Base-by-base conservation (phyloP, 352 stramenopile genomes). In the Thalassiosira mediterranea region DNA sequence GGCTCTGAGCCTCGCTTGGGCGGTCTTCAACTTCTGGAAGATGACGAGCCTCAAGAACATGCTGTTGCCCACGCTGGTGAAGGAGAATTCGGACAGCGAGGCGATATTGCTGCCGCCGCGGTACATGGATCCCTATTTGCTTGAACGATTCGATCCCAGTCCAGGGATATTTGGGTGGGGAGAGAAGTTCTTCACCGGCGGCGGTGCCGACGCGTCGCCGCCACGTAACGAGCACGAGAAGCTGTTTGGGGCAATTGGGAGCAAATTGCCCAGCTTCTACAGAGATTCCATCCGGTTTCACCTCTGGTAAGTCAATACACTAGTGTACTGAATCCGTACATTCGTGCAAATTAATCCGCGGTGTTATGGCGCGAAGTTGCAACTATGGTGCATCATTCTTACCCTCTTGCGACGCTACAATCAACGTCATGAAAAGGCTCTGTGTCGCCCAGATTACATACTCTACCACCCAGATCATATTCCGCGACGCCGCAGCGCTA, bases 1-100 rank as follows among this genome's bases (percentile, higher is more conserved):
- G 26, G 51, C 0, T 17, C 8, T 65, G 1, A 65, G 54, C 73
- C n/a, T 62, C 1, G 49, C 57, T 1, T 82, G 73, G 73, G 61
- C 52, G 11, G 11, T 77, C 19, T 82, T 64, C 23, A 82, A 79
- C 44, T 77, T 73, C 68, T 82, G 73, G 73, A 82, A 82, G 58
- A 65, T 82, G 53, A 52, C 8, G 0, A 47, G 11, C 10, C 65
- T 82, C 31, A 78, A 79, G 31, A 49, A 66, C 4, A 82, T 82
- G 73, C 28, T 82, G 2, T 48, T 75, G 8, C 66, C 73, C 0
- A 82, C 62, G 28, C 23, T 82, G 5, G 67, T 82, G 0, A 63
- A 23, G 44, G 67, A 75, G 37, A 58, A 26, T 10, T 21, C 31
- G 3, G 40, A 63, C 31, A 40, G 32, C 21, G 47, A 58, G 10